Percentiles rank a stretch among this genome's conserved stretches.
Conservation (phyloP, 257 asterid species). For the Nicotiana knightiana region DNA sequence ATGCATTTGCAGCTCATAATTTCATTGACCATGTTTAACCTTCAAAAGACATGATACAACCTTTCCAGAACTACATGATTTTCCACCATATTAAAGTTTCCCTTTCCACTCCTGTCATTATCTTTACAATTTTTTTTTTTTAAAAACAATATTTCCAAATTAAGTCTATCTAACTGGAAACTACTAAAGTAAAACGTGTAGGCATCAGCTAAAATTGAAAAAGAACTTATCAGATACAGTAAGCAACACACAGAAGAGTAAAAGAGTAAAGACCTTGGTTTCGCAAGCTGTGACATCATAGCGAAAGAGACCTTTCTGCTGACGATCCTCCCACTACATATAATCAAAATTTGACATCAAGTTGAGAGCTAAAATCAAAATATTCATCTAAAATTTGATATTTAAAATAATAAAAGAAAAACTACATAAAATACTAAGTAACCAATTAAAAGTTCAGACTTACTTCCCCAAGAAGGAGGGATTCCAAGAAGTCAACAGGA, state of each 20-base stretch:
- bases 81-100: neutral
- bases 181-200: neutral
- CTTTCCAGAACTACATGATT: neutral
- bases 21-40: neutral
- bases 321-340: conserved; percentile 88
- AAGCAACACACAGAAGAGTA: neutral
- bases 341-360: conserved; percentile 17
- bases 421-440: neutral
- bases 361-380: neutral
- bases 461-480: conserved; percentile 23
- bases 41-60: neutral
- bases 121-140: too few species aligned
- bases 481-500: conserved; percentile 12
- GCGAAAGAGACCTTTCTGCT: conserved; percentile 92
- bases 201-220: neutral
- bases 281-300: conserved; percentile 98
- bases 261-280: conserved; percentile 57
- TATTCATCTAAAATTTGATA: neutral
- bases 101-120: neutral
- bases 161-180: neutral
- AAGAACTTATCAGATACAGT: neutral
- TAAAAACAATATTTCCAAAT: neutral
- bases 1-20: neutral
- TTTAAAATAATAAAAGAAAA: neutral
- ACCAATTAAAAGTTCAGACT: neutral